phyloP scores from a whole-genome alignment of 176 grass and related monocot genomes.

The Oryza punctata region DNA sequence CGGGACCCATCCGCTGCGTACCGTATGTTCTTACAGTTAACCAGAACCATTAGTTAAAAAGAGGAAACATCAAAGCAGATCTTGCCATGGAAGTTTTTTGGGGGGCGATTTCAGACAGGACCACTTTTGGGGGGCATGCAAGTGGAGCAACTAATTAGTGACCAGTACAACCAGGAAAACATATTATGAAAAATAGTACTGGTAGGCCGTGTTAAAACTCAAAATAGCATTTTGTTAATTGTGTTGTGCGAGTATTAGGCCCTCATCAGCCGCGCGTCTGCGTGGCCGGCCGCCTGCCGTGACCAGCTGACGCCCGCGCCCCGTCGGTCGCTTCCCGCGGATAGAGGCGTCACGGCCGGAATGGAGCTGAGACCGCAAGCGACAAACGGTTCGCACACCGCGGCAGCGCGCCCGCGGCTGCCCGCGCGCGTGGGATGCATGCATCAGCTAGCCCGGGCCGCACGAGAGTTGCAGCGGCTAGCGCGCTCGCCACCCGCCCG shows the following conservation, averaged over 20 bases:
- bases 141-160: background rate
- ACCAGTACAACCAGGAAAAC: background rate
- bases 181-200: background rate
- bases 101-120: background rate
- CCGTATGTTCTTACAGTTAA: constrained; percentile 10
- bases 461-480: too few relatives aligned
- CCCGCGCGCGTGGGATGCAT: too few relatives aligned
- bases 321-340: too few relatives aligned
- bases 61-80: background rate
- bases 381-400: background rate
- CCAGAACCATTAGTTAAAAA: constrained; percentile 10
- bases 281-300: too few relatives aligned
- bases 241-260: background rate
- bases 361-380: constrained; percentile 17
- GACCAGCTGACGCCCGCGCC: too few relatives aligned
- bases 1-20: background rate
- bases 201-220: background rate
- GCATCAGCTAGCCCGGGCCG: too few relatives aligned
- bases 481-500: too few relatives aligned
- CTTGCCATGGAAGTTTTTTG: background rate
- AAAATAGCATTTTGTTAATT: background rate
- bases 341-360: background rate
- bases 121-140: background rate
- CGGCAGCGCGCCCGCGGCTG: too few relatives aligned
- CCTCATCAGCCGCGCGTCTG: too few relatives aligned